Conservation (phyloP, 2,329 filamentous ascomycete species). For the Stachybotrys chartarum region DNA sequence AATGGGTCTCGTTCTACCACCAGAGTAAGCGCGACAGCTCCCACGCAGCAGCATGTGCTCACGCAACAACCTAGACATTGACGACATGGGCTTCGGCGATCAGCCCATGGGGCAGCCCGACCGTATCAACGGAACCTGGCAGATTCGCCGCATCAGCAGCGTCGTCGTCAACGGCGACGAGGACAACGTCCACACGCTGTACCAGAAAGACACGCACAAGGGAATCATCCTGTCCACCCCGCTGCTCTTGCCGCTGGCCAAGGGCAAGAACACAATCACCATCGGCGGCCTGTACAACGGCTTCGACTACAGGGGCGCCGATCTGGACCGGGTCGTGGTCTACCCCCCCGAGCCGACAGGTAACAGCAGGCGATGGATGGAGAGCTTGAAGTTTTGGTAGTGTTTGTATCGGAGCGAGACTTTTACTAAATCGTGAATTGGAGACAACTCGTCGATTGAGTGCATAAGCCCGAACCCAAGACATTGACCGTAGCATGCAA, state of each 20-base stretch:
- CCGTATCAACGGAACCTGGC: conserved; percentile 52
- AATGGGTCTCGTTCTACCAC: conserved; percentile 50
- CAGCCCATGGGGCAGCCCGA: conserved; percentile 47
- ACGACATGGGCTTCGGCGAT: conserved; percentile 54
- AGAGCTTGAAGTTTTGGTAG: not conserved
- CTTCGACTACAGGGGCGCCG: conserved; percentile 45
- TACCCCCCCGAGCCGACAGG: conserved; percentile 42
- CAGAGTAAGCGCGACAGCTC: conserved; percentile 25
- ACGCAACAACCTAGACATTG: conserved; percentile 29
- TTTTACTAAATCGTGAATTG: too few relatives aligned
- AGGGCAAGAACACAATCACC: conserved; percentile 48
- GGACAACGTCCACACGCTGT: conserved; percentile 37
- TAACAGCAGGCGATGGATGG: not conserved
- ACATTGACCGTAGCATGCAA: too few relatives aligned
- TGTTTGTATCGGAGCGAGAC: not conserved
- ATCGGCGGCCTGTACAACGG: conserved; percentile 49
- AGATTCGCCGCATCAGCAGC: conserved; percentile 51
- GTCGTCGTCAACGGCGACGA: conserved; percentile 48
- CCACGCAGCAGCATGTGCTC: too few relatives aligned
- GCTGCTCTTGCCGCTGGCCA: conserved; percentile 42
- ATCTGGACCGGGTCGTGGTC: conserved; percentile 50
- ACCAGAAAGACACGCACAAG: conserved; percentile 47
- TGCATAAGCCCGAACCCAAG: too few relatives aligned
- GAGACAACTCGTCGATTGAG: too few relatives aligned
- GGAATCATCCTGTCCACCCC: conserved; percentile 52